Evolutionary conservation across 768 basidiomycete genomes (phyloP), one percentile per base, ranked within the genome.

Genomic region (Mycena latifolia): DNA sequence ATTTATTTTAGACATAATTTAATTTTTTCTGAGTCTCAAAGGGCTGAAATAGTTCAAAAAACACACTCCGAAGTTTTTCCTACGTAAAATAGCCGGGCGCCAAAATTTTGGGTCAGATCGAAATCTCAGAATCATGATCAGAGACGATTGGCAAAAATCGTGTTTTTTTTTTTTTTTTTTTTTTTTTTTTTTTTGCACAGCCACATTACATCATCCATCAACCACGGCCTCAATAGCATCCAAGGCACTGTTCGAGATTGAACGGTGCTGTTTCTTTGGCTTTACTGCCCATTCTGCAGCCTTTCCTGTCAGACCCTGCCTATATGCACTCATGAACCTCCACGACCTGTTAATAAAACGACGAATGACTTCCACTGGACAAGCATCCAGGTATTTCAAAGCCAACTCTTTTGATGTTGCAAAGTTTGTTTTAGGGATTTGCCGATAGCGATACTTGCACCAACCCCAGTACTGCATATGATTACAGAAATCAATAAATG

Each of bases 41-140:
- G 6, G 11, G 31, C 31, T 11, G 6, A 33, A 60, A 51, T 47
- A 51, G 25, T 14, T 24, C 37, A 60, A 60, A 50, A 60, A 60
- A 51, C 47, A 51, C 41, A 17, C 58, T 60, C 58, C 58, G 58
- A 60, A 60, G 58, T 60, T 60, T 60, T 60, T 60, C 58, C 58
- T 20, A 51, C 35, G 58, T 51, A 10, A 60, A 51, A 60, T 60
- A 8, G 20, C 22, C 58, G n/a, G 51, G 51, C 51, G 12, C 51
- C 51, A 52, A 52, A 52, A 52, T 52, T 52, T 52, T 52, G 29
- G 51, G 25, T n/a, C 51, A 33, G 10, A 52, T 20, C 51, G 6
- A 33, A 33, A 33, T 33, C 31, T 33, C 31, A 33, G 31, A 33
- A 6, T 33, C 31, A 33, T 33, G 31, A 33, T 33, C 31, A 11